phyloP scores from a whole-genome alignment of 371 early-diverging fungal genomes.

The Lichtheimia corymbifera region DNA sequence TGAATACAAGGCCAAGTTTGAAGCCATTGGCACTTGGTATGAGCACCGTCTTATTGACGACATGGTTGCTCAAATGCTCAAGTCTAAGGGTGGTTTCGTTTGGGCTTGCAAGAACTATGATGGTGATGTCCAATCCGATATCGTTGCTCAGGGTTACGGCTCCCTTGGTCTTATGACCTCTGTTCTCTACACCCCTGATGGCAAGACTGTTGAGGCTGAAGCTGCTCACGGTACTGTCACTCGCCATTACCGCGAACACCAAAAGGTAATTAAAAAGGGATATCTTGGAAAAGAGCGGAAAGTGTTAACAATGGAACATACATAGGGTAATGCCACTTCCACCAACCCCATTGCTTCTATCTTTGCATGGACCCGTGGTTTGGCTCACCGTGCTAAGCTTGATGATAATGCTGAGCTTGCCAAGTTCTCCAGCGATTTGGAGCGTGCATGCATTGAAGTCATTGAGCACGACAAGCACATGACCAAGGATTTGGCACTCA shows the following conservation, averaged over 20 bases:
- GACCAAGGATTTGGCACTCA: slow-evolving; percentile 97
- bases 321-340: slow-evolving; percentile 74
- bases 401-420: slow-evolving; percentile 80
- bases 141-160: slow-evolving; percentile 93
- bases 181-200: slow-evolving; percentile 92
- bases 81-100: slow-evolving; percentile 93
- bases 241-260: slow-evolving; percentile 96
- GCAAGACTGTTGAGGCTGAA: slow-evolving; percentile 93
- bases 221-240: slow-evolving; percentile 98
- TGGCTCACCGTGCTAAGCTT: slow-evolving; percentile 93
- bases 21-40: slow-evolving; percentile 86
- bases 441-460: slow-evolving; percentile 87
- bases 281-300: background rate
- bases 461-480: slow-evolving; percentile 85
- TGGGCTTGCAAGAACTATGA: slow-evolving; percentile 98
- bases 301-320: slow-evolving; percentile 4
- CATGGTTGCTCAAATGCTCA: slow-evolving; percentile 97
- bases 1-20: slow-evolving; percentile 73
- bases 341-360: slow-evolving; percentile 98
- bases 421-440: slow-evolving; percentile 80
- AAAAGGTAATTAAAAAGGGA: slow-evolving; percentile 58
- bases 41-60: slow-evolving; percentile 98
- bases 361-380: slow-evolving; percentile 97
- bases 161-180: slow-evolving; percentile 96
- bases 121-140: slow-evolving; percentile 94